These are phyloP conservation scores for Annulohypoxylon moriforme DNA, from an alignment of 495 filamentous ascomycete species.

Conservation along the genomic window DNA sequence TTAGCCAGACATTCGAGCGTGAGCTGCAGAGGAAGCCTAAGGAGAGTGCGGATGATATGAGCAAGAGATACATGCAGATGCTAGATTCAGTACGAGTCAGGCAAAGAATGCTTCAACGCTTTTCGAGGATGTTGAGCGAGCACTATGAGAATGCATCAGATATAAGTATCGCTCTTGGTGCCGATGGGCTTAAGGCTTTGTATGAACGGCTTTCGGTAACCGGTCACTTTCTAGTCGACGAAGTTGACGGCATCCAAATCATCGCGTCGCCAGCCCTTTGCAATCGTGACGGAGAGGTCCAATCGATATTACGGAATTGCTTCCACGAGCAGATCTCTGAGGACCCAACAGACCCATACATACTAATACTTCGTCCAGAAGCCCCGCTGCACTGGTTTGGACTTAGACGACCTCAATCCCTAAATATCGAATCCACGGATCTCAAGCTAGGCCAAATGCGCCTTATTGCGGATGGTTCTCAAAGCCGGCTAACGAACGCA, in stretches of 20 bases:
- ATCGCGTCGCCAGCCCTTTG: conserved; percentile 85
- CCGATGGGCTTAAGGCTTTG: conserved; percentile 73
- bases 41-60: conserved; percentile 87
- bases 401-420: conserved; percentile 72
- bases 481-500: conserved; percentile 80
- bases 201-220: conserved; percentile 84
- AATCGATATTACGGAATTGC: conserved; percentile 86
- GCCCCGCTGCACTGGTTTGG: conserved; percentile 83
- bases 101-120: conserved; percentile 81
- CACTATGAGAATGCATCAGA: conserved; percentile 97
- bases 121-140: conserved; percentile 87
- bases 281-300: conserved; percentile 80
- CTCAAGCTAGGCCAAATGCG: conserved; percentile 88
- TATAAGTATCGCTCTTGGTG: conserved; percentile 80
- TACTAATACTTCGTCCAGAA: conserved; percentile 87
- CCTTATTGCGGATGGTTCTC: conserved; percentile 89
- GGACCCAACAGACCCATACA: conserved; percentile 80
- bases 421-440: conserved; percentile 83
- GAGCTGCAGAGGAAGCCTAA: conserved; percentile 85
- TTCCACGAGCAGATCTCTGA: conserved; percentile 82
- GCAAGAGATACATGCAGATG: conserved; percentile 94
- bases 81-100: conserved; percentile 95
- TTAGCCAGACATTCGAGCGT: conserved; percentile 90
- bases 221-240: conserved; percentile 86
- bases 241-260: conserved; percentile 80